Percentiles rank a stretch among this genome's conserved stretches.
phyloP scores from a whole-genome alignment of 257 asterid genomes.

The Solanum medicagineum region DNA sequence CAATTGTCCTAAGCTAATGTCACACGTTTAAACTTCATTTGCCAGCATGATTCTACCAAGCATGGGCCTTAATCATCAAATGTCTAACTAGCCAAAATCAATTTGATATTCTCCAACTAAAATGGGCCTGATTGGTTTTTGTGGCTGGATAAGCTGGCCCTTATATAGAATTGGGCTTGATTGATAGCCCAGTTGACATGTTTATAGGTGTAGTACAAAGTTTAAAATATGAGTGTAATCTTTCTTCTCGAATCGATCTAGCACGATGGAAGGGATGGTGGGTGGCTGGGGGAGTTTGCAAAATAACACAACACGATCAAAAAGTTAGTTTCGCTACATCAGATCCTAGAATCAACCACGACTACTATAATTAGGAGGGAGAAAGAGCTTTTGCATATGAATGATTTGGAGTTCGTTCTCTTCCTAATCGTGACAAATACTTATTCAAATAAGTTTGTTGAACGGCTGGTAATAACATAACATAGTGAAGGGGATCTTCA shows the following conservation, averaged over 20 bases:
- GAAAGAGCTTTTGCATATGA: not conserved
- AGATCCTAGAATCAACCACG: not conserved
- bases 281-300: too few relatives aligned
- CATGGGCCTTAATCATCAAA: not conserved
- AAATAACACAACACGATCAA: not conserved
- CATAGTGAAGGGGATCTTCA: accelerated
- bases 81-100: not conserved
- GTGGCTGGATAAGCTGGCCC: too few relatives aligned
- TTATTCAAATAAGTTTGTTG: accelerated
- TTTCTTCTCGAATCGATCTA: not conserved
- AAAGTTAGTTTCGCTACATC: not conserved
- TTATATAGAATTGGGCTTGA: not conserved
- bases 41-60: not conserved
- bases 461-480: accelerated
- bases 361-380: not conserved
- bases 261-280: accelerated
- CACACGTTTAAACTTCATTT: not conserved
- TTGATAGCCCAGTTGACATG: not conserved
- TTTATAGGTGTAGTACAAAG: not conserved
- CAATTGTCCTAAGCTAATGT: not conserved
- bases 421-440: not conserved
- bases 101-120: not conserved
- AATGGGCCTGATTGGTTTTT: not conserved
- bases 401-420: not conserved
- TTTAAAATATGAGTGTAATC: not conserved